Conservation (phyloP, 2,329 filamentous ascomycete species). For the Cryphonectria parasitica region DNA sequence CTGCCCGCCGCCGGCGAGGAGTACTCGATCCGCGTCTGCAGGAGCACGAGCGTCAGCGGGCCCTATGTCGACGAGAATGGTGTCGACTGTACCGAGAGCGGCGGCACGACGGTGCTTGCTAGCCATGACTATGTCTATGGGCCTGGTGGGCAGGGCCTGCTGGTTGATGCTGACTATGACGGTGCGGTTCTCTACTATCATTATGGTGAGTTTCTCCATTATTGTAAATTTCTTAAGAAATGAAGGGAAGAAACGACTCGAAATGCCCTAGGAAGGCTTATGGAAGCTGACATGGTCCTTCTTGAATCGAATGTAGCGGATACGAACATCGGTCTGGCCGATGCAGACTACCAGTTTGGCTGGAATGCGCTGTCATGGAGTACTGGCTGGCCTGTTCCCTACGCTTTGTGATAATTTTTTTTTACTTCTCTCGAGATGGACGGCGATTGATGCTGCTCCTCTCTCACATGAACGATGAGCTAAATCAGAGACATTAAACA, state of each 20-base stretch:
- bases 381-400: conserved; percentile 45
- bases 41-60: conserved; percentile 53
- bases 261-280: no score
- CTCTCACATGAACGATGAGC: no score
- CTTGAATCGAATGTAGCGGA: conserved; percentile 43
- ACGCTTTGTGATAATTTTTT: no score
- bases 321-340: conserved; percentile 55
- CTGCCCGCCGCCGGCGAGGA: conserved; percentile 58
- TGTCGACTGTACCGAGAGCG: conserved; percentile 54
- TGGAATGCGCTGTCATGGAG: conserved; percentile 50
- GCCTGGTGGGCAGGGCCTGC: conserved; percentile 66
- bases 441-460: no score
- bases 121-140: conserved; percentile 63
- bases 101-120: conserved; percentile 61
- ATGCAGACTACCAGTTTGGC: conserved; percentile 50
- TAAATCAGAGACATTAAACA: no score
- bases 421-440: neutral
- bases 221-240: no score
- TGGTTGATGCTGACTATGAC: conserved; percentile 47
- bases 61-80: conserved; percentile 58
- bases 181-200: conserved; percentile 67
- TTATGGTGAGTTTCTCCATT: conserved; percentile 48
- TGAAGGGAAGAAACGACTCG: no score
- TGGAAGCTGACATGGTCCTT: neutral
- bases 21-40: conserved; percentile 66